phyloP scores from a whole-genome alignment of 805 yeast species.

The Kazachstania taianensis region DNA sequence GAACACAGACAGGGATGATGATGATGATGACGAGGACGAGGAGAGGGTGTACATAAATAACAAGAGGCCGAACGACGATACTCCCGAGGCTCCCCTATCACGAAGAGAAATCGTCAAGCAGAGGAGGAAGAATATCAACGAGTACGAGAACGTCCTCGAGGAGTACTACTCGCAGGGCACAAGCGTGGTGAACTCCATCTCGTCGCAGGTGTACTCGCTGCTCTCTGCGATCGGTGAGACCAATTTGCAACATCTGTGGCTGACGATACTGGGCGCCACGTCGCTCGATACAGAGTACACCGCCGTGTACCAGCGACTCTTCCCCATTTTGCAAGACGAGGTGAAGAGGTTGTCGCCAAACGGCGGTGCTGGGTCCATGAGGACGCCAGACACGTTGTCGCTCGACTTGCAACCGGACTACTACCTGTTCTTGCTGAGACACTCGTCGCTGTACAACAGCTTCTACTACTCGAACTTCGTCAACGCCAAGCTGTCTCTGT shows the following conservation, averaged over 20 bases:
- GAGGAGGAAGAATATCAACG: slow-evolving; percentile 34
- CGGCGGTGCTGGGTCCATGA: slow-evolving; percentile 24
- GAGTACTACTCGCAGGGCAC: slow-evolving; percentile 80
- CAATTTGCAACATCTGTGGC: slow-evolving; percentile 60
- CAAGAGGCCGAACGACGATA: slow-evolving; percentile 18
- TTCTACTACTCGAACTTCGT: slow-evolving; percentile 87
- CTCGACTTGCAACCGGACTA: slow-evolving; percentile 73
- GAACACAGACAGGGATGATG: slow-evolving; percentile 25
- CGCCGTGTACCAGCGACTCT: slow-evolving; percentile 57
- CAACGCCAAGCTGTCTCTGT: slow-evolving; percentile 73
- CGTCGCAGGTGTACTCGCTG: slow-evolving; percentile 73
- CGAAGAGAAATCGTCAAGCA: slow-evolving; percentile 28
- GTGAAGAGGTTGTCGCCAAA: slow-evolving; percentile 55
- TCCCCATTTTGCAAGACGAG: slow-evolving; percentile 73
- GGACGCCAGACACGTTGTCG: slow-evolving; percentile 34
- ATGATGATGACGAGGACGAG: slow-evolving; percentile 23
- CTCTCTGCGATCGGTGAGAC: slow-evolving; percentile 79
- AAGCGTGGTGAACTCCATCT: slow-evolving; percentile 58
- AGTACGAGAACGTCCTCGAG: slow-evolving; percentile 50
- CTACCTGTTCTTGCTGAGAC: slow-evolving; percentile 74
- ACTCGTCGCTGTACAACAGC: slow-evolving; percentile 87
- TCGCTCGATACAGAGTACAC: slow-evolving; percentile 69
- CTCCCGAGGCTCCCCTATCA: slow-evolving; percentile 3
- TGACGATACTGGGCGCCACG: slow-evolving; percentile 78
- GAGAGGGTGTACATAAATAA: slow-evolving; percentile 15